These are phyloP conservation scores for Monosporascus cannonballus DNA, from an alignment of 2,329 filamentous ascomycete species.

Conservation along the genomic window DNA sequence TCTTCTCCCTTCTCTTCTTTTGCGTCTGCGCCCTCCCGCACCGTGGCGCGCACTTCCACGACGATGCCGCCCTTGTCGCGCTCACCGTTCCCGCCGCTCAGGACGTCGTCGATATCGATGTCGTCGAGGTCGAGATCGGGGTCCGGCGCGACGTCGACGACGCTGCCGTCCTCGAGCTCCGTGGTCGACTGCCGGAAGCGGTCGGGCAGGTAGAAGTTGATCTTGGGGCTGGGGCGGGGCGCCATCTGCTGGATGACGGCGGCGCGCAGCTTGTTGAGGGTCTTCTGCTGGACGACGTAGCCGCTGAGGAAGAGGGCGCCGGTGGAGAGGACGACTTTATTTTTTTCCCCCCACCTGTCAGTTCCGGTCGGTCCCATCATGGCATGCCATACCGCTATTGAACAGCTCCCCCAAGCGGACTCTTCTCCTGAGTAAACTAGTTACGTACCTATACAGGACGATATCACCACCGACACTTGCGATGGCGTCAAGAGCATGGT, in stretches of 20 bases:
- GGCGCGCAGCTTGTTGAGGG: constrained; percentile 67
- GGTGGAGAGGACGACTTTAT: constrained; percentile 68
- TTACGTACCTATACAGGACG: constrained; percentile 53
- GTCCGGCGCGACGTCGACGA: constrained; percentile 29
- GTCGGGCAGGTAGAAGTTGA: constrained; percentile 46
- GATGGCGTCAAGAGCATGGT: constrained; percentile 58
- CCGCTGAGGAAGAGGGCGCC: constrained; percentile 79
- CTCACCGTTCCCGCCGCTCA: constrained; percentile 1
- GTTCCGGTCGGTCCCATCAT: not conserved
- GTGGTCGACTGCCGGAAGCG: constrained; percentile 40
- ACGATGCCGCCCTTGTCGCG: constrained; percentile 17
- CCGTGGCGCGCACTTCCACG: constrained; percentile 31
- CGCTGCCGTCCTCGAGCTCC: constrained; percentile 40
- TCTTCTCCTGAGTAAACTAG: constrained; percentile 10
- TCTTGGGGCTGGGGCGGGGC: constrained; percentile 39
- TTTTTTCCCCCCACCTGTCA: not conserved
- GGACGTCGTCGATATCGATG: constrained; percentile 7
- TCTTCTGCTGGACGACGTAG: constrained; percentile 82
- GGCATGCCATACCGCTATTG: not conserved
- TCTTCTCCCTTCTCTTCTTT: constrained; percentile 10
- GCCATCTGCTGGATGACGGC: constrained; percentile 53
- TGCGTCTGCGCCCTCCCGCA: constrained; percentile 12
- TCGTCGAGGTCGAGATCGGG: constrained; percentile 22
- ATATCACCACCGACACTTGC: constrained; percentile 64
- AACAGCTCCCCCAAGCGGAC: not conserved